phyloP scores from a whole-genome alignment of 805 yeast species.

The Middelhovenomyces tepae region DNA sequence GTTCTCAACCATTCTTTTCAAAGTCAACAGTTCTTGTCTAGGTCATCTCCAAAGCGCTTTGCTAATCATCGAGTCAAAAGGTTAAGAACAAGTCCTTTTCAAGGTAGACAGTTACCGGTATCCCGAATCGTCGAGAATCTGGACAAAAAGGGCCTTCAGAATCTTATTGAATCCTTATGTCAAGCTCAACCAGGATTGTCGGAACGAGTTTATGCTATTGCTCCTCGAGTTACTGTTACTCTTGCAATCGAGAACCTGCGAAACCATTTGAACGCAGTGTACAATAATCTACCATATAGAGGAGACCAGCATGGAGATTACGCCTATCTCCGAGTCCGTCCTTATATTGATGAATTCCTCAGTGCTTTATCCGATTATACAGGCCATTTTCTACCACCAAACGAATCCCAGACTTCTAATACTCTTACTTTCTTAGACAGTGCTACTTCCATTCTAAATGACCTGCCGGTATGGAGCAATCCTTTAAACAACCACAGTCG shows the following conservation, averaged over 20 bases:
- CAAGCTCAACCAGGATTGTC: conserved; percentile 54
- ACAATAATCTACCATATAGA: conserved; percentile 57
- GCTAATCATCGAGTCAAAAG: not conserved
- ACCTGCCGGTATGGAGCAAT: conserved; percentile 57
- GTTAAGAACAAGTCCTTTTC: not conserved
- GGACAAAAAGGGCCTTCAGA: conserved; percentile 46
- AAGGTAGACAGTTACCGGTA: conserved; percentile 46
- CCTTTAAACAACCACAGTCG: conserved; percentile 34
- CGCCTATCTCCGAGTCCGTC: conserved; percentile 64
- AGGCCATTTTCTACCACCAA: conserved; percentile 62
- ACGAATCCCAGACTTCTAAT: conserved; percentile 43
- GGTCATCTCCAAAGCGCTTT: too few species aligned
- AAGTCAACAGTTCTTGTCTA: too few species aligned
- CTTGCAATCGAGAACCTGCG: conserved; percentile 44
- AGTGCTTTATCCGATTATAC: conserved; percentile 67
- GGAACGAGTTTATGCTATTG: conserved; percentile 35
- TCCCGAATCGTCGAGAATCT: conserved; percentile 59
- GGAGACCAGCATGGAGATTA: conserved; percentile 69
- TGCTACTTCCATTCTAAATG: conserved; percentile 50
- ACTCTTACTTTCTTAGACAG: conserved; percentile 56
- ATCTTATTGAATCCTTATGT: conserved; percentile 44
- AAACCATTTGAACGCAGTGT: conserved; percentile 36
- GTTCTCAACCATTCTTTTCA: too few species aligned
- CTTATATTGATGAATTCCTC: conserved; percentile 58
- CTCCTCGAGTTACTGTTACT: conserved; percentile 51